Conservation (phyloP, 257 asterid genomes). For the Fraxinus excelsior region DNA sequence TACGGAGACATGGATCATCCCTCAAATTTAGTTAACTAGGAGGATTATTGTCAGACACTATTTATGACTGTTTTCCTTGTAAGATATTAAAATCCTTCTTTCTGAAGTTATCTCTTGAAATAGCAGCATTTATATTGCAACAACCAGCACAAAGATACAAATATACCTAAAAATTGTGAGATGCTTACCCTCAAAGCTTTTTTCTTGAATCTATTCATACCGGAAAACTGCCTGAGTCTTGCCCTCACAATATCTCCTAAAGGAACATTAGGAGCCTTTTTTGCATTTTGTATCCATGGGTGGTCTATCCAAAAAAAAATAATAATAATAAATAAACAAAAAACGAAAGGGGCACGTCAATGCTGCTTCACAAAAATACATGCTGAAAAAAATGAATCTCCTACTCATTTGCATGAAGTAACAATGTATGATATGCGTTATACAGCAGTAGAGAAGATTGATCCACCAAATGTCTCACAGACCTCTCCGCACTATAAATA, state of each 20-base stretch:
- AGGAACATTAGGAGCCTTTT: constrained; percentile 87
- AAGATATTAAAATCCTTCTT: neutral
- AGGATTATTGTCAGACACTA: neutral
- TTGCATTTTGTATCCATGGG: constrained; percentile 86
- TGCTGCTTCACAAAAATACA: constrained; percentile 17
- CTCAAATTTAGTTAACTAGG: neutral
- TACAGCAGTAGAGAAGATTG: neutral
- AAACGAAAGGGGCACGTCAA: constrained; percentile 11
- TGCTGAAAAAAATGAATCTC: constrained; percentile 6
- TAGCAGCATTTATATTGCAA: constrained; percentile 6
- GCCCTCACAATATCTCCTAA: constrained; percentile 88
- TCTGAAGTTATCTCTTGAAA: neutral
- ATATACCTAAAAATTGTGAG: neutral
- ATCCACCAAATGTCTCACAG: neutral
- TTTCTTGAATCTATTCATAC: constrained; percentile 89
- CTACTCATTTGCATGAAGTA: constrained; percentile 12
- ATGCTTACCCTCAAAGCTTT: constrained; percentile 83
- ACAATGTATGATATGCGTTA: constrained; percentile 12
- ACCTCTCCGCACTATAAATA: neutral
- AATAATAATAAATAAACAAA: too few relatives aligned
- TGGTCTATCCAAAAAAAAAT: constrained; percentile 55
- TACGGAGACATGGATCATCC: neutral
- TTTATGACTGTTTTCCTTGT: neutral
- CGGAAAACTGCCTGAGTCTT: constrained; percentile 83
- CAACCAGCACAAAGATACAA: constrained; percentile 5